These are phyloP conservation scores for Leishmania braziliensis DNA, from an alignment of 208 protist genomes.

Conservation along the genomic window DNA sequence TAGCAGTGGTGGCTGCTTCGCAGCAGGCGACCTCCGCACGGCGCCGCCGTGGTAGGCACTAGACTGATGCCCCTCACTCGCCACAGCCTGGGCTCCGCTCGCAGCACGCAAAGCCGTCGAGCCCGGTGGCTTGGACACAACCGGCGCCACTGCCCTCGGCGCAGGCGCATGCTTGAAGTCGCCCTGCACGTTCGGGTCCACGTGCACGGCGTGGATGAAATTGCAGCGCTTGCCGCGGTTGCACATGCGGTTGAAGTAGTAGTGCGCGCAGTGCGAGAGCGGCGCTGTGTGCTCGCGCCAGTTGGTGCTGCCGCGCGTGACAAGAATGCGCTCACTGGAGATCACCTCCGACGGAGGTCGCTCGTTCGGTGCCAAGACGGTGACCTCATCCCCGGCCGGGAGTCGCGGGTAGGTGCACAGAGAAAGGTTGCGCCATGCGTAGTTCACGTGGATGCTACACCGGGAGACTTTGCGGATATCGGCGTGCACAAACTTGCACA, in stretches of 20 bases:
- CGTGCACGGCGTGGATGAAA: constrained; percentile 78
- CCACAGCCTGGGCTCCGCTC: neutral
- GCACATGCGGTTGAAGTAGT: constrained; percentile 89
- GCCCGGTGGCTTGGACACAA: constrained; percentile 7
- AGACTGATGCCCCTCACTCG: neutral
- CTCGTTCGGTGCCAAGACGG: constrained; percentile 72
- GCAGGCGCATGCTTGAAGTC: constrained; percentile 62
- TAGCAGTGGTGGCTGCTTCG: constrained; percentile 2
- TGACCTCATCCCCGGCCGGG: constrained; percentile 45
- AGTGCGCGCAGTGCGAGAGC: constrained; percentile 84
- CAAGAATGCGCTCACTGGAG: constrained; percentile 52
- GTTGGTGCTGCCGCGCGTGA: constrained; percentile 56
- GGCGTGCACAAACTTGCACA: constrained; percentile 86
- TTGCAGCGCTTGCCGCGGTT: constrained; percentile 74
- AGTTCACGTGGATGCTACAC: constrained; percentile 80
- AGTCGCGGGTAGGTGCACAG: constrained; percentile 67
- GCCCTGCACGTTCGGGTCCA: constrained; percentile 67
- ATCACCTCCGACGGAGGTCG: constrained; percentile 50
- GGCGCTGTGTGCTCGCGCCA: constrained; percentile 41
- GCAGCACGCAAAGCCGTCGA: neutral
- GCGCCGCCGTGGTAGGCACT: neutral
- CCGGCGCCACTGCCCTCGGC: constrained; percentile 63
- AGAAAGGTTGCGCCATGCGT: constrained; percentile 57
- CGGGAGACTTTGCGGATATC: constrained; percentile 37
- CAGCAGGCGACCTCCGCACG: neutral